Conservation (phyloP, 371 early-diverging fungal genomes). For the Syncephalastrum racemosum region DNA sequence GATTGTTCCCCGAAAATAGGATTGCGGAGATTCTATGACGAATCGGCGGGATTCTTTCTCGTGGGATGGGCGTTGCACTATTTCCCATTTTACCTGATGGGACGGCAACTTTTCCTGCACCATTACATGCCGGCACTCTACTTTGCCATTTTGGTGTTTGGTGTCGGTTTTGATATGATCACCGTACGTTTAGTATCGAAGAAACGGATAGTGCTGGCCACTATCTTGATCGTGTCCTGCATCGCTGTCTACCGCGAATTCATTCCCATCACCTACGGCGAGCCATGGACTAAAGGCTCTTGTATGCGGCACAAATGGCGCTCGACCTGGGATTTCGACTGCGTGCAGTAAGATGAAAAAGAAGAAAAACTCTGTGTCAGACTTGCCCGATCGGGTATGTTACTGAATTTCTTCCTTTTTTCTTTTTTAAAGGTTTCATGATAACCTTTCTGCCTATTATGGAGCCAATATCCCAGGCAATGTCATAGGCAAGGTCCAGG, state of each 20-base stretch:
- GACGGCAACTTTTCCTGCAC: slow-evolving; percentile 94
- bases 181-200: slow-evolving; percentile 58
- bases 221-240: slow-evolving; percentile 48
- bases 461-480: slow-evolving; percentile 11
- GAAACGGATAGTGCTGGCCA: slow-evolving; percentile 50
- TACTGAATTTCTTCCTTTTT: not conserved
- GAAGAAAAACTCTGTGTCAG: not conserved
- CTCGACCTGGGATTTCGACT: slow-evolving; percentile 72
- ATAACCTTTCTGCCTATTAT: slow-evolving; percentile 25
- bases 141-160: slow-evolving; percentile 74
- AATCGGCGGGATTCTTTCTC: slow-evolving; percentile 82
- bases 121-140: slow-evolving; percentile 97
- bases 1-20: slow-evolving; percentile 22
- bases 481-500: slow-evolving; percentile 29
- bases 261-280: slow-evolving; percentile 85
- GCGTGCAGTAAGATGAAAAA: slow-evolving; percentile 30
- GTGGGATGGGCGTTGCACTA: slow-evolving; percentile 93
- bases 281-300: slow-evolving; percentile 68
- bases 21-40: slow-evolving; percentile 55
- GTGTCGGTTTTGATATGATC: slow-evolving; percentile 78
- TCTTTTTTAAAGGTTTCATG: slow-evolving; percentile 30
- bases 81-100: slow-evolving; percentile 96
- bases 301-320: slow-evolving; percentile 79
- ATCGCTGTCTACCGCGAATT: slow-evolving; percentile 65
- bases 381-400: not conserved